phyloP scores from a whole-genome alignment of 768 basidiomycete species.

The Boletus barrowsii region DNA sequence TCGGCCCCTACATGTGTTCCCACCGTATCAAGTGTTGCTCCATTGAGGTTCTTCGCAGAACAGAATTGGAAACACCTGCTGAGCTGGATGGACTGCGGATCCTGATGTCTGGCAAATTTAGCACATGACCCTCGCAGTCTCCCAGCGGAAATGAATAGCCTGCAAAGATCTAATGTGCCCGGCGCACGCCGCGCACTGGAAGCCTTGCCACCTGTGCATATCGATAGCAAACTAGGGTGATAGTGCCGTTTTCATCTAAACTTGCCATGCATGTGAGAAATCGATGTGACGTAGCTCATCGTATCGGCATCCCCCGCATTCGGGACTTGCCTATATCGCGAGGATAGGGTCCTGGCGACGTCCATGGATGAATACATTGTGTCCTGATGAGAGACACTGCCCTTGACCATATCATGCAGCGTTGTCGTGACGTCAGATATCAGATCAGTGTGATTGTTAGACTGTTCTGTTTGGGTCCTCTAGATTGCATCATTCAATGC shows the following conservation, averaged over 20 bases:
- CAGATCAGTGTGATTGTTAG: background rate
- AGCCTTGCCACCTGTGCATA: background rate
- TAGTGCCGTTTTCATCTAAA: background rate
- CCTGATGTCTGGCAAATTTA: constrained; percentile 7
- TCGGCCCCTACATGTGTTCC: constrained; percentile 8
- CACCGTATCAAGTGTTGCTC: constrained; percentile 16
- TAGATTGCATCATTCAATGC: background rate
- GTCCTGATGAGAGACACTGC: background rate
- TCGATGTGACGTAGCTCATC: background rate
- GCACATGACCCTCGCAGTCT: constrained; percentile 3
- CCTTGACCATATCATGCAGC: background rate
- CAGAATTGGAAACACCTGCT: constrained; percentile 7
- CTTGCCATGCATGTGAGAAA: background rate
- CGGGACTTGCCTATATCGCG: background rate
- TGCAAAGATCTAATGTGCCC: background rate
- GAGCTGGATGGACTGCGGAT: constrained; percentile 7
- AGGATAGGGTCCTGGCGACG: background rate
- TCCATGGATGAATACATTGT: background rate
- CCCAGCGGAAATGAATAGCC: constrained; percentile 15
- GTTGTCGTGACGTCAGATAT: background rate
- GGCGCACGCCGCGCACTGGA: background rate
- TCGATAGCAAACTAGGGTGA: constrained; percentile 1
- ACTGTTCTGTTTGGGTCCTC: background rate
- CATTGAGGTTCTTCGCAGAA: constrained; percentile 1
- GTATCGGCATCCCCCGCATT: background rate